phyloP scores from a whole-genome alignment of 2,329 filamentous ascomycete genomes.

The Microcyclosporella mali region DNA sequence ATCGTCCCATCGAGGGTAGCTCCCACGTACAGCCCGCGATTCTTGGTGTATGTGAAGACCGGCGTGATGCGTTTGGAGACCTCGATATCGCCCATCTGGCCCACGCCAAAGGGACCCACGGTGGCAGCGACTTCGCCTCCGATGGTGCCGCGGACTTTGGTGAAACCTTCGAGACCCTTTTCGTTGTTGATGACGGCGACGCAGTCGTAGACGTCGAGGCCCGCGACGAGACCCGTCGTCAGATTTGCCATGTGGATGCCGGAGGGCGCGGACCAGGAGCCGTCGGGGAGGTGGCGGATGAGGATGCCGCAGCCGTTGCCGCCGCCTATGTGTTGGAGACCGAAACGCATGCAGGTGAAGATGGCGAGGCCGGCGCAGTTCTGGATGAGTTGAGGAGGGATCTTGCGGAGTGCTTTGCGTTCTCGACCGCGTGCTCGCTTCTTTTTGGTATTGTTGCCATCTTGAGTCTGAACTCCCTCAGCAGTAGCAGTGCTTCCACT shows the following conservation, averaged over 20 bases:
- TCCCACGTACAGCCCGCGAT: constrained; percentile 76
- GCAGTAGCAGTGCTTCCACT: background rate
- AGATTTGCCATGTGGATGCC: constrained; percentile 84
- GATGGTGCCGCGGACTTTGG: constrained; percentile 67
- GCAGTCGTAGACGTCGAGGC: constrained; percentile 90
- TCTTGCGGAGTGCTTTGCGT: constrained; percentile 65
- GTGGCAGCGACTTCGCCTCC: constrained; percentile 72
- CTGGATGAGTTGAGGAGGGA: constrained; percentile 72
- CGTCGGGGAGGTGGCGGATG: constrained; percentile 73
- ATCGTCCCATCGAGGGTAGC: constrained; percentile 80
- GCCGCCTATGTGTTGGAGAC: constrained; percentile 73
- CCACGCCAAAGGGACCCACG: constrained; percentile 69
- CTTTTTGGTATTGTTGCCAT: constrained; percentile 30
- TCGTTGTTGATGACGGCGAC: constrained; percentile 86
- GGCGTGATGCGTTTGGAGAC: constrained; percentile 61
- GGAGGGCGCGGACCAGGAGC: constrained; percentile 82
- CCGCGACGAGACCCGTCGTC: constrained; percentile 77
- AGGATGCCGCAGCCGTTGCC: constrained; percentile 83
- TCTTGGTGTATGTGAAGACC: constrained; percentile 80
- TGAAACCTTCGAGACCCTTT: constrained; percentile 75
- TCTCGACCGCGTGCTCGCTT: constrained; percentile 39
- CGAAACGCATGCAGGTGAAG: constrained; percentile 93
- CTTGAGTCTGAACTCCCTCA: too few relatives aligned
- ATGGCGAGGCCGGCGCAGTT: constrained; percentile 86
- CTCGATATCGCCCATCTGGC: constrained; percentile 64